Evolutionary conservation across 2,329 filamentous ascomycete genomes (phyloP).

Genomic region (Monilinia polystroma): DNA sequence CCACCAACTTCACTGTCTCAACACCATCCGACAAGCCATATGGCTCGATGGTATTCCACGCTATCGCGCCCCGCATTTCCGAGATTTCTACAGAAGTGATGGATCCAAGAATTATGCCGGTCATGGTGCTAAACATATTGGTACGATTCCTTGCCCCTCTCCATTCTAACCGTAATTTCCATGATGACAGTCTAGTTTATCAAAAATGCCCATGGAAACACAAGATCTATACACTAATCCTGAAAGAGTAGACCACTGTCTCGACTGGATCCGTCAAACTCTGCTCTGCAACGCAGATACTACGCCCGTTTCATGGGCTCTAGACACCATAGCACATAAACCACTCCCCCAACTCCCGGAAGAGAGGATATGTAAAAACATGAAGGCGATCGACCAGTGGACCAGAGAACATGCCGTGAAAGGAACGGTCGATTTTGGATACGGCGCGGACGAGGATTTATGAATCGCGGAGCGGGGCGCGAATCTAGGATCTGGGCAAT

Average conservation of each 20-base stretch:
- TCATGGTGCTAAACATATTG: conserved; percentile 17
- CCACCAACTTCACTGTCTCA: conserved; percentile 10
- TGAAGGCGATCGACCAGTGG: conserved; percentile 13
- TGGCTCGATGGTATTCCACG: conserved; percentile 6
- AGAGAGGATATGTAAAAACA: conserved; percentile 1
- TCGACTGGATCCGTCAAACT: conserved; percentile 19
- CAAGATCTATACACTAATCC: background rate
- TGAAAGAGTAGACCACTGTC: conserved; percentile 6
- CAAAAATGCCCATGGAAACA: background rate
- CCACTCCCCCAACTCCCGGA: conserved; percentile 15
- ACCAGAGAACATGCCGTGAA: background rate
- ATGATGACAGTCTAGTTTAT: too few species aligned
- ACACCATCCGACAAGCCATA: conserved; percentile 16
- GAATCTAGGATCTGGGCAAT: too few species aligned
- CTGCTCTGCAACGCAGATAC: conserved; percentile 18
- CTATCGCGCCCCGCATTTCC: conserved; percentile 8
- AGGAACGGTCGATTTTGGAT: background rate
- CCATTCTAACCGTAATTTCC: background rate
- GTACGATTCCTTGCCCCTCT: background rate
- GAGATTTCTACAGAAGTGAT: conserved; percentile 5
- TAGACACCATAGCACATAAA: background rate
- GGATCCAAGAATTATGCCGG: conserved; percentile 10
- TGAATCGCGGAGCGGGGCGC: background rate
- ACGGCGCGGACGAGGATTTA: background rate
- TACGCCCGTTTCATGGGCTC: conserved; percentile 12